Evolutionary conservation across 108 stramenopile species (phyloP).

Genomic region (Pseudonitzschia pungens): DNA sequence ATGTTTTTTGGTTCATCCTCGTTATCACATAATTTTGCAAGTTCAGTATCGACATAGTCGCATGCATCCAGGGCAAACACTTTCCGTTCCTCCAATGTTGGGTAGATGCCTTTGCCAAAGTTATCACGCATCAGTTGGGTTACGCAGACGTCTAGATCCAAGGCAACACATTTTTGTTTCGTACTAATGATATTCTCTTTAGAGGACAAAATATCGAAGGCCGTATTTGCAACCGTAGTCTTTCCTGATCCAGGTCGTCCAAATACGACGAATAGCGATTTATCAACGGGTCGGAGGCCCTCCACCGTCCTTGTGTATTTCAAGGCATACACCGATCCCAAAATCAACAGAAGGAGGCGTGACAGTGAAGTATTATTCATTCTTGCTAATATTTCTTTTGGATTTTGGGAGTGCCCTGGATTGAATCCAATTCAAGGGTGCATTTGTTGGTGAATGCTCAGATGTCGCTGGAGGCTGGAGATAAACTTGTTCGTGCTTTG

Average conservation of each 20-base stretch:
- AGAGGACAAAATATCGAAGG: slow-evolving; percentile 12
- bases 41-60: slow-evolving; percentile 43
- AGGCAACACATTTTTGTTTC: background rate
- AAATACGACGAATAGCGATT: slow-evolving; percentile 29
- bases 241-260: slow-evolving; percentile 45
- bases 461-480: too few relatives aligned
- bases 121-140: slow-evolving; percentile 75
- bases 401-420: background rate
- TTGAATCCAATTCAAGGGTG: background rate
- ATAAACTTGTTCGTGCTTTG: too few relatives aligned
- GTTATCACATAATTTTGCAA: slow-evolving; percentile 15
- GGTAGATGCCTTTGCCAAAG: slow-evolving; percentile 68
- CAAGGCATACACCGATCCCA: background rate
- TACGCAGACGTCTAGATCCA: slow-evolving; percentile 70
- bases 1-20: slow-evolving; percentile 1
- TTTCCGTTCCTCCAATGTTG: slow-evolving; percentile 53
- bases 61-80: slow-evolving; percentile 50
- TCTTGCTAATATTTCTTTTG: background rate
- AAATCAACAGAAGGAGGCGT: background rate
- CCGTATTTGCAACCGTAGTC: slow-evolving; percentile 32
- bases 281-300: background rate
- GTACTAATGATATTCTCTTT: background rate
- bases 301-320: background rate
- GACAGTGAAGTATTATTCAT: background rate
- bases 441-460: too few relatives aligned